A percentile compares a stretch with the other conserved stretches of the same genome.
Conservation (phyloP, 345 rosid species). For the Laguncularia racemosa region DNA sequence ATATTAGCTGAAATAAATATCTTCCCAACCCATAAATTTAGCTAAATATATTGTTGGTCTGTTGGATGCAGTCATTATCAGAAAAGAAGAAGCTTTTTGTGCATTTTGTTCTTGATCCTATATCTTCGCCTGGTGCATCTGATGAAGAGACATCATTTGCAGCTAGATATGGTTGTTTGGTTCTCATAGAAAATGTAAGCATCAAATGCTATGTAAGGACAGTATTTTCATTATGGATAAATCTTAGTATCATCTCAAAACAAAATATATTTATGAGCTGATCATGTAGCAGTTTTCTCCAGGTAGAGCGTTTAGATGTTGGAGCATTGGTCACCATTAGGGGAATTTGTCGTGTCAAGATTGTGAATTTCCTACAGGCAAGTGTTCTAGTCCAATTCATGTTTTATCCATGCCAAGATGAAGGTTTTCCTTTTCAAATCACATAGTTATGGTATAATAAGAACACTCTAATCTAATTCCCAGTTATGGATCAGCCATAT, state of each 20-base stretch:
- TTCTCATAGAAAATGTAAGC: conserved; percentile 62
- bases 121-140: conserved; percentile 43
- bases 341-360: conserved; percentile 66
- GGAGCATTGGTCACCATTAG: conserved; percentile 68
- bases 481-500: too few relatives aligned
- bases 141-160: conserved; percentile 60
- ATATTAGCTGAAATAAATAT: not conserved
- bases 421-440: too few relatives aligned
- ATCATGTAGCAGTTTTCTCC: conserved; percentile 8
- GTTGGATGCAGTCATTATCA: conserved; percentile 42
- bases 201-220: conserved; percentile 3
- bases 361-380: conserved; percentile 42
- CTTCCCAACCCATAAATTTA: not conserved
- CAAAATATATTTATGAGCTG: not conserved
- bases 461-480: too few relatives aligned
- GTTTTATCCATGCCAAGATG: not conserved
- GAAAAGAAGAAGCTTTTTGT: conserved; percentile 57
- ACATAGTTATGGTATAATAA: too few relatives aligned
- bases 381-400: conserved; percentile 7
- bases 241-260: conserved; percentile 6
- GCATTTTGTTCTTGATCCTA: conserved; percentile 74
- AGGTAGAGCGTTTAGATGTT: conserved; percentile 65
- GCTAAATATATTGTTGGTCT: conserved; percentile 2
- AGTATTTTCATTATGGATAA: not conserved
- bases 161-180: conserved; percentile 74